These are phyloP conservation scores for Rauvolfia tetraphylla DNA, from an alignment of 257 asterid species.

Conservation along the genomic window DNA sequence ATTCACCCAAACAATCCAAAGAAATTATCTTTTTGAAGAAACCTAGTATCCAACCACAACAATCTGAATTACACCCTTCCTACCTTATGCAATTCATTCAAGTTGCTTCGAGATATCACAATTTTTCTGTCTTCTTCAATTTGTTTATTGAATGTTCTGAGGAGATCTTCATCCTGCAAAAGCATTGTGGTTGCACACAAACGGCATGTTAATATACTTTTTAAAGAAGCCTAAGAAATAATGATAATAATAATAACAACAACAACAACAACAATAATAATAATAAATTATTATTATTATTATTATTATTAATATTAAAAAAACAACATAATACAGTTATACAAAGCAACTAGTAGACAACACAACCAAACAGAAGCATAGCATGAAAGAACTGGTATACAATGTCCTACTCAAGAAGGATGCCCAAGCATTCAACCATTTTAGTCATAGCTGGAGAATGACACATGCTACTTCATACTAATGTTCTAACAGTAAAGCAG, in stretches of 20 bases:
- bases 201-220: not conserved
- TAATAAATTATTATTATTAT: too few relatives aligned
- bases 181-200: conserved; percentile 15
- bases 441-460: not conserved
- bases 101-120: conserved; percentile 84
- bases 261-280: too few relatives aligned
- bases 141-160: conserved; percentile 78
- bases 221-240: not conserved
- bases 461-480: not conserved
- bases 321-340: not conserved
- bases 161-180: conserved; percentile 85
- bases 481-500: not conserved
- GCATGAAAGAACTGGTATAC: not conserved
- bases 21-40: not conserved
- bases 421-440: not conserved
- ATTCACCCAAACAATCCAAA: not conserved
- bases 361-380: conserved; percentile 1
- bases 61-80: conserved; percentile 9
- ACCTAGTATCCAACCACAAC: conserved; percentile 8
- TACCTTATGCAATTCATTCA: conserved; percentile 85
- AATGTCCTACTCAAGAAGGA: not conserved
- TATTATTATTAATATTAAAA: too few relatives aligned
- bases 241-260: too few relatives aligned
- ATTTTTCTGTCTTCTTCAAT: conserved; percentile 88
- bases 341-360: not conserved